Percentiles rank a stretch among this genome's conserved stretches.
phyloP scores from a whole-genome alignment of 2,329 filamentous ascomycete species.

The Beauveria pseudobassiana region DNA sequence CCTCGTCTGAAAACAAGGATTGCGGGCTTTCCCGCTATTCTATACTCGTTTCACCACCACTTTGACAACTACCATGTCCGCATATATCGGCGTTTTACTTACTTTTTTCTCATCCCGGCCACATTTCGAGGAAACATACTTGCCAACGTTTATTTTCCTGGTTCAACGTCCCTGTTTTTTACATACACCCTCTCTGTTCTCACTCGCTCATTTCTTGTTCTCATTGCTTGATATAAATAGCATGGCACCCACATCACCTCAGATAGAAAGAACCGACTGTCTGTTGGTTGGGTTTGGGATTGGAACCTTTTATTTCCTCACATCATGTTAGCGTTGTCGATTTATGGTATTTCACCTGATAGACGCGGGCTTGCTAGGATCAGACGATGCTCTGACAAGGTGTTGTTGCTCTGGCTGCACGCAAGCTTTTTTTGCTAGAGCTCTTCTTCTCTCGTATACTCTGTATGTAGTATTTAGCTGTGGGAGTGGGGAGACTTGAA shows the following conservation, averaged over 20 bases:
- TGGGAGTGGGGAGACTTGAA: background rate
- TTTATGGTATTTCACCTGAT: background rate
- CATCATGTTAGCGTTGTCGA: background rate
- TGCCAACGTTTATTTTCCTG: background rate
- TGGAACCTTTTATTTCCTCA: background rate
- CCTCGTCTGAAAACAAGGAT: background rate
- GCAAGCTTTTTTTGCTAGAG: background rate
- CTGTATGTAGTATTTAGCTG: background rate
- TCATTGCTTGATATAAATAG: conserved; percentile 1
- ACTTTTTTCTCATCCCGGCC: background rate
- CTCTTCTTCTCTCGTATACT: background rate
- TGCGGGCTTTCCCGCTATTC: background rate
- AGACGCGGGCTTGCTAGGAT: background rate
- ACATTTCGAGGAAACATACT: background rate
- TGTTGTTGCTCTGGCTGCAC: conserved; percentile 1
- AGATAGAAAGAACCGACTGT: background rate
- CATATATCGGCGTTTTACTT: conserved; percentile 1
- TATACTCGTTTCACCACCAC: background rate
- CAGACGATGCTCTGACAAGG: background rate
- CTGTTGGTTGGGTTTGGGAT: background rate
- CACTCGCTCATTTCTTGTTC: background rate
- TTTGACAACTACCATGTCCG: background rate
- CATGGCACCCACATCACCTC: background rate
- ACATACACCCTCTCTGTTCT: background rate
- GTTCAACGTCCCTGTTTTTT: background rate